phyloP scores from a whole-genome alignment of 352 stramenopile genomes.

The Globisporangium recalcitrans region DNA sequence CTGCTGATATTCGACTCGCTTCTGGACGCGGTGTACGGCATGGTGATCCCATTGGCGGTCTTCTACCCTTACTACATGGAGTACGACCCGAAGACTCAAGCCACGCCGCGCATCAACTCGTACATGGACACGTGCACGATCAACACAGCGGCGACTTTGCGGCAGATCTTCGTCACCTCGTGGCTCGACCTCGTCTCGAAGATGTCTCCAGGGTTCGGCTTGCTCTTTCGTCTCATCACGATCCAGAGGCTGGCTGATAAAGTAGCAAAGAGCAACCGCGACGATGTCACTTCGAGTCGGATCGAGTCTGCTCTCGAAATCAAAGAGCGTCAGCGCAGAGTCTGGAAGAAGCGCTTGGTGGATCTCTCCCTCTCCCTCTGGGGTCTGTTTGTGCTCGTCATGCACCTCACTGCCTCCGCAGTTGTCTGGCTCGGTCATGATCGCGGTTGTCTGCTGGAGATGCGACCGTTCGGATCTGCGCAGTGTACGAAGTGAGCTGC shows the following conservation, averaged over 20 bases:
- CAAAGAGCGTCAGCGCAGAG: not conserved
- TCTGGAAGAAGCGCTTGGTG: not conserved
- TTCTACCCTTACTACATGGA: not conserved
- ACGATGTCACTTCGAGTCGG: not conserved
- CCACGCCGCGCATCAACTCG: not conserved
- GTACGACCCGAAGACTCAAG: not conserved
- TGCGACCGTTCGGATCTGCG: no score
- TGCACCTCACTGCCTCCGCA: no score
- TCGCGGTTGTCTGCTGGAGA: no score
- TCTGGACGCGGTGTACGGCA: not conserved
- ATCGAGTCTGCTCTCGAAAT: not conserved
- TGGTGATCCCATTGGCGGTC: not conserved
- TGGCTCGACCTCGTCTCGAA: not conserved
- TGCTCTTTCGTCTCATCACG: not conserved
- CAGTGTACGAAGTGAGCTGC: not conserved
- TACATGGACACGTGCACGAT: not conserved
- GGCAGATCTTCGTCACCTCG: not conserved
- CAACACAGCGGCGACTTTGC: not conserved
- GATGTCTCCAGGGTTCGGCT: not conserved
- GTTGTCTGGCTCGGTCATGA: no score
- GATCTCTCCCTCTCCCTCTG: not conserved
- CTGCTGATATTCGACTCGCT: not conserved
- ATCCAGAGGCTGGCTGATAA: not conserved
- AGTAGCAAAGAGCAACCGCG: not conserved
- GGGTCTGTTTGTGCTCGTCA: no score